Evolutionary conservation across 108 stramenopile genomes (phyloP), one percentile per base, ranked within the genome.

Genomic region (Cyclostephanos tholiformis): DNA sequence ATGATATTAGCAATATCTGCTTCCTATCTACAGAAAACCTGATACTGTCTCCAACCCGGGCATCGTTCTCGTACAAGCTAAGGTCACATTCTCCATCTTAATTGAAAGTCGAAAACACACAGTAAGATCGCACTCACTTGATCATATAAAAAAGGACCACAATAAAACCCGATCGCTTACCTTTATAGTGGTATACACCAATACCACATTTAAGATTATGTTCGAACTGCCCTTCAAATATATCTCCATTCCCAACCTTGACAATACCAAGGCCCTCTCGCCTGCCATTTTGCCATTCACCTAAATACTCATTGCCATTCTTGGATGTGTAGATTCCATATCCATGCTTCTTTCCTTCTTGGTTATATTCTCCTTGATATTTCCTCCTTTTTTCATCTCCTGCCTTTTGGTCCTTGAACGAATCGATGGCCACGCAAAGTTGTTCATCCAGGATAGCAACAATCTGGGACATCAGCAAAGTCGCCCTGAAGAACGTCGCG

Each of bases 211-310:
- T 80, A 53, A 73, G 64, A 49, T 80, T 80, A 23, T 46, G 20
- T 39, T 80, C 67, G 25, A 80, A 80, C 46, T 80, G 79, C 0
- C 79, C 79, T 55, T 80, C 79, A 64, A 73, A 80, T 16, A 72
- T 55, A 69, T 80, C 79, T 0, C 79, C 79, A 23, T 80, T 67
- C 14, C 79, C 79, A 50, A 80, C 61, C 66, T 69, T 73, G 13
- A 80, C 79, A 23, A 80, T 67, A 32, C 79, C 79, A 23, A 80
- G 79, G 4, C 79, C 79, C 35, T 68, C 79, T 12, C 79, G 71
- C 44, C 73, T 80, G 26, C 73, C 55, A 49, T 73, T 50, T 61
- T 46, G 60, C 79, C 79, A 80, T 35, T 80, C 79, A n/a, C 79
- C 79, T 38, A 66, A 43, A 26, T 80, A 80, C 26, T 73, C 52